Evolutionary conservation across 129 eudicot species (phyloP).

Genomic region (Chrysanthemum makinoi): DNA sequence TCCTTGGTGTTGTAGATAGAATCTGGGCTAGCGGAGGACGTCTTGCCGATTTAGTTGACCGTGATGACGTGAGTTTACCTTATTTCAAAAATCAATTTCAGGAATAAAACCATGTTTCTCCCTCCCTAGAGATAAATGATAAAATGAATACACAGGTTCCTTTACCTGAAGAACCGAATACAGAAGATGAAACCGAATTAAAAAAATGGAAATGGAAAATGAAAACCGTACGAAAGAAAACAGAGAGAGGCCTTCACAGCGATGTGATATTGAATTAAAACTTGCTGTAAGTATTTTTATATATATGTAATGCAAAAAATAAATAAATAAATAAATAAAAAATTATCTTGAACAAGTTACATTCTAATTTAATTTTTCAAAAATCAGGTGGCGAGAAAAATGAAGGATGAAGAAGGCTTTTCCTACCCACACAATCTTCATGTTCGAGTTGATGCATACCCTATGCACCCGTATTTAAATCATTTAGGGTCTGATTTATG

Average conservation of each 20-base stretch:
- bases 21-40: constrained; percentile 95
- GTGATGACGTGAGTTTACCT: constrained; percentile 71
- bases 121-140: neutral
- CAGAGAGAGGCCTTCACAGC: constrained; percentile 83
- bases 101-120: neutral
- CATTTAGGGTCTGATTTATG: constrained; percentile 97
- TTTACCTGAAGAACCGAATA: constrained; percentile 80
- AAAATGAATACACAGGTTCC: constrained; percentile 46
- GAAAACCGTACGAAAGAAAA: constrained; percentile 60
- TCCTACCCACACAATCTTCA: constrained; percentile 95
- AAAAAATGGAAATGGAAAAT: constrained; percentile 97
- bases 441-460: constrained; percentile 98
- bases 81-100: neutral
- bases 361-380: constrained; percentile 16
- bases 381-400: constrained; percentile 84
- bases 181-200: constrained; percentile 69
- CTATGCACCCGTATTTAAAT: constrained; percentile 93
- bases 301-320: neutral
- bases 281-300: constrained; percentile 64
- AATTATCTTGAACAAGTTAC: neutral
- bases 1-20: constrained; percentile 74
- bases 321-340: no score
- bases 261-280: constrained; percentile 90
- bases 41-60: constrained; percentile 82
- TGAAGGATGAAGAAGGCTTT: constrained; percentile 94